phyloP scores from a whole-genome alignment of 768 basidiomycete genomes.

The Collybia mongolica region DNA sequence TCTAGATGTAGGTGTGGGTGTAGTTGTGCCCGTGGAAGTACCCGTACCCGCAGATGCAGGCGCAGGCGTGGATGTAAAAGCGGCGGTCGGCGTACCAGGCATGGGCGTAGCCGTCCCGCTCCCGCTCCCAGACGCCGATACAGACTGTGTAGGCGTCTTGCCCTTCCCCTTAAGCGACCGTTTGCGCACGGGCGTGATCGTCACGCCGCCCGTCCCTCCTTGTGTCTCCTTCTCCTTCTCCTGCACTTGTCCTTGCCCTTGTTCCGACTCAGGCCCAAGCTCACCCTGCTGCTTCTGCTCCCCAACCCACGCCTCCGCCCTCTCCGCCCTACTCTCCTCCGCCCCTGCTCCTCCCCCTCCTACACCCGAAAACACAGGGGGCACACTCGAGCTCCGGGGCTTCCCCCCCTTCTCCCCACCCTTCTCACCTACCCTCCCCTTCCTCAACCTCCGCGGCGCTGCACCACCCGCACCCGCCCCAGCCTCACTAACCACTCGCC shows the following conservation, averaged over 20 bases:
- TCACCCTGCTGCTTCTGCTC: neutral
- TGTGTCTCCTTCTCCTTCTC: no score
- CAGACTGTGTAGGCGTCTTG: neutral
- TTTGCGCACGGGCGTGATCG: no score
- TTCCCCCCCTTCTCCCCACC: slow-evolving; percentile 1
- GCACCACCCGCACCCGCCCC: neutral
- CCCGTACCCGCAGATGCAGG: neutral
- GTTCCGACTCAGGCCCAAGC: no score
- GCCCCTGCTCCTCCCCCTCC: neutral
- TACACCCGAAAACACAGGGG: slow-evolving; percentile 2
- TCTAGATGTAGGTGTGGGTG: neutral
- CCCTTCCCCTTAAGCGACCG: neutral
- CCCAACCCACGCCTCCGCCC: neutral
- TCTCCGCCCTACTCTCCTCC: neutral
- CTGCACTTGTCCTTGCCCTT: no score
- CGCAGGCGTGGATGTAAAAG: neutral
- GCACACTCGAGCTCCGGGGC: slow-evolving; percentile 17
- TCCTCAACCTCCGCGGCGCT: slow-evolving; percentile 3
- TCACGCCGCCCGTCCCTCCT: no score
- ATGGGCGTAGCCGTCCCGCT: neutral
- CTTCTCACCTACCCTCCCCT: neutral
- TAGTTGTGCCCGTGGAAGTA: neutral
- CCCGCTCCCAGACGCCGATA: neutral
- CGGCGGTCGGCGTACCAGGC: neutral
- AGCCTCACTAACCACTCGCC: slow-evolving; percentile 20